Percentiles rank a stretch among this genome's conserved stretches.
Conservation (phyloP, 1,139 yeast genomes). For the Debaryomyces robertsiae region DNA sequence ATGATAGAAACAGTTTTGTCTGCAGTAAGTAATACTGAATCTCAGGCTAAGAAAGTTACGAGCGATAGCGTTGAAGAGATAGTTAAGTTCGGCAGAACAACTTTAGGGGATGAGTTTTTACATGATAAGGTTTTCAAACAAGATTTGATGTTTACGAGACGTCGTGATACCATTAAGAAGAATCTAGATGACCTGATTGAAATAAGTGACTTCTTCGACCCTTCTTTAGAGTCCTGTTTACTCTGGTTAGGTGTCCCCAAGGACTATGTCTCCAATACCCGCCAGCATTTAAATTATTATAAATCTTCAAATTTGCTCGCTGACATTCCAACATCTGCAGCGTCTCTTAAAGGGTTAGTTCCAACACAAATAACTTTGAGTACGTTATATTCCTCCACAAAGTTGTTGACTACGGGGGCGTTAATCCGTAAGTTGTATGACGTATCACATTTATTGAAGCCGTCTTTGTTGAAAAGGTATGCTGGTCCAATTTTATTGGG, state of each 20-base stretch:
- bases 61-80: slow-evolving; percentile 61
- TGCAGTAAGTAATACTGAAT: slow-evolving; percentile 68
- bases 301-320: slow-evolving; percentile 41
- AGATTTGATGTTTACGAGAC: slow-evolving; percentile 81
- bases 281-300: slow-evolving; percentile 33
- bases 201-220: slow-evolving; percentile 75
- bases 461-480: slow-evolving; percentile 35
- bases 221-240: slow-evolving; percentile 60
- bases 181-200: slow-evolving; percentile 62
- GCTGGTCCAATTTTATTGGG: slow-evolving; percentile 53
- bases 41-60: slow-evolving; percentile 64
- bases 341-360: slow-evolving; percentile 35
- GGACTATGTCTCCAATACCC: slow-evolving; percentile 31
- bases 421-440: slow-evolving; percentile 35
- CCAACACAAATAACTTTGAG: slow-evolving; percentile 46
- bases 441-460: slow-evolving; percentile 30
- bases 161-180: slow-evolving; percentile 63
- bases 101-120: slow-evolving; percentile 60
- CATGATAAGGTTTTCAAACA: slow-evolving; percentile 71
- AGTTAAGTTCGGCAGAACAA: slow-evolving; percentile 59
- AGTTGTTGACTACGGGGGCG: slow-evolving; percentile 47
- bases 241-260: slow-evolving; percentile 46
- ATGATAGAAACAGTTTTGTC: slow-evolving; percentile 66
- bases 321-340: slow-evolving; percentile 34
- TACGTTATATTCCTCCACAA: slow-evolving; percentile 49